Conservation (phyloP, 768 basidiomycete species). For the Melanogaster broomeanus region DNA sequence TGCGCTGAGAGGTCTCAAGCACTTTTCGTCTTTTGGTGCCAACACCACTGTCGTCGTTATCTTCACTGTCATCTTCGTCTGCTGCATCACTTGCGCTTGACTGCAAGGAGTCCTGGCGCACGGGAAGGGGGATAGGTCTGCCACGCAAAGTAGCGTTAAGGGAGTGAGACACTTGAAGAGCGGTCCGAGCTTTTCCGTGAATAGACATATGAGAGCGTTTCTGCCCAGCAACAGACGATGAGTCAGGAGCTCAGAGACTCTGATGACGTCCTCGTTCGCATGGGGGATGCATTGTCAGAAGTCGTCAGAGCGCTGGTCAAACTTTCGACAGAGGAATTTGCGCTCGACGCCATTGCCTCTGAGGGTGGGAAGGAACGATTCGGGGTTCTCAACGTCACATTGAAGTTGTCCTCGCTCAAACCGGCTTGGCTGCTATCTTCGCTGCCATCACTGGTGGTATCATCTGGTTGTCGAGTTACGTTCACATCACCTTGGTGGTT, state of each 20-base stretch:
- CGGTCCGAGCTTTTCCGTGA: conserved; percentile 4
- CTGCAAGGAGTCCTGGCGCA: conserved; percentile 13
- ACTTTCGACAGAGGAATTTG: conserved; percentile 27
- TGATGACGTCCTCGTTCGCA: conserved; percentile 42
- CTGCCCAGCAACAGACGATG: conserved; percentile 40
- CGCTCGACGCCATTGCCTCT: conserved; percentile 18
- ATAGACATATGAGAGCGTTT: conserved; percentile 36
- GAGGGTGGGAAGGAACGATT: conserved; percentile 30
- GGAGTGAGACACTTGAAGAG: conserved; percentile 7
- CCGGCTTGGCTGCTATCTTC: conserved; percentile 27
- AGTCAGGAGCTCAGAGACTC: conserved; percentile 43
- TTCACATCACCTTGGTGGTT: conserved; percentile 2
- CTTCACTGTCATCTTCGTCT: conserved; percentile 18
- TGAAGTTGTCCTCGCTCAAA: conserved; percentile 54
- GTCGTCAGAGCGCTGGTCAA: conserved; percentile 39
- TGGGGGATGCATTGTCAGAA: conserved; percentile 37
- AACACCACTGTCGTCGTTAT: conserved; percentile 5
- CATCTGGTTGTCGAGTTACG: conserved; percentile 10
- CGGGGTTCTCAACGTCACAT: conserved; percentile 69
- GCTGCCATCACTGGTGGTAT: conserved; percentile 23
- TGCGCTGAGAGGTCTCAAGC: conserved; percentile 25
- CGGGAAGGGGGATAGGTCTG: conserved; percentile 5
- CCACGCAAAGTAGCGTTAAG: conserved; percentile 31
- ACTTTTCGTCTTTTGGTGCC: conserved; percentile 28
- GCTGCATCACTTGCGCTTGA: conserved; percentile 22